Percentiles rank a stretch among this genome's conserved stretches.
Evolutionary conservation across 164 flowering plant genomes (phyloP).

Genomic region (Vitis cinerea): DNA sequence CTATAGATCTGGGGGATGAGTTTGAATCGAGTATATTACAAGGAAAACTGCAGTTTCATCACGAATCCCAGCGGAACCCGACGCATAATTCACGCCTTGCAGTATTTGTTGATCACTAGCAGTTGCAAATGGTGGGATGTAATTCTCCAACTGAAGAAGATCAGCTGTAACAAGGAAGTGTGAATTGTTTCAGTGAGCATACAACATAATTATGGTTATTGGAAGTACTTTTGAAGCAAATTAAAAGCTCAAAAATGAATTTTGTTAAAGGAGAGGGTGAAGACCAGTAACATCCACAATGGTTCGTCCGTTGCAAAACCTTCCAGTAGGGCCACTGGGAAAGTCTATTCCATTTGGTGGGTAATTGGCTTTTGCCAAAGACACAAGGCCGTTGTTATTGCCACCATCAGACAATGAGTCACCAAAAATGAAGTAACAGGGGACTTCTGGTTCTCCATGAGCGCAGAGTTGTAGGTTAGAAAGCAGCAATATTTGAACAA

Average conservation of each 20-base stretch:
- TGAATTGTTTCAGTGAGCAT: too few relatives aligned
- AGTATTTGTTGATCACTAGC: conserved; percentile 40
- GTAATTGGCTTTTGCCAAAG: conserved; percentile 21
- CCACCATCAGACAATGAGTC: conserved; percentile 31
- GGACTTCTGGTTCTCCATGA: conserved; percentile 3
- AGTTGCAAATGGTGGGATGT: conserved; percentile 42
- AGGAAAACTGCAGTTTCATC: conserved; percentile 39
- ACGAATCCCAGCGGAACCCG: conserved; percentile 63
- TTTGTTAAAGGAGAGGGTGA: background rate
- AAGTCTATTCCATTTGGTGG: conserved; percentile 27
- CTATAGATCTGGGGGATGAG: too few relatives aligned
- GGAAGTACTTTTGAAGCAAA: too few relatives aligned
- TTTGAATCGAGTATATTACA: too few relatives aligned
- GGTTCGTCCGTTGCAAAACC: conserved; percentile 26
- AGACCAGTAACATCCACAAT: conserved; percentile 18
- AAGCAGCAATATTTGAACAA: too few relatives aligned
- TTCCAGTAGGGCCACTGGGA: conserved; percentile 18
- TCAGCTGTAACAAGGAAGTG: conserved; percentile 36
- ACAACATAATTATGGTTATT: too few relatives aligned
- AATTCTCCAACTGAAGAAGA: conserved; percentile 46
- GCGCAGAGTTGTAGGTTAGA: too few relatives aligned
- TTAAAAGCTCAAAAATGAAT: background rate
- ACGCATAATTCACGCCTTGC: conserved; percentile 53
- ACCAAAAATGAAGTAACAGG: conserved; percentile 23
- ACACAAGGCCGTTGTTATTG: conserved; percentile 20